Evolutionary conservation across 1,284 basidiomycete genomes (phyloP).

Genomic region (Exsudoporus floridanus): DNA sequence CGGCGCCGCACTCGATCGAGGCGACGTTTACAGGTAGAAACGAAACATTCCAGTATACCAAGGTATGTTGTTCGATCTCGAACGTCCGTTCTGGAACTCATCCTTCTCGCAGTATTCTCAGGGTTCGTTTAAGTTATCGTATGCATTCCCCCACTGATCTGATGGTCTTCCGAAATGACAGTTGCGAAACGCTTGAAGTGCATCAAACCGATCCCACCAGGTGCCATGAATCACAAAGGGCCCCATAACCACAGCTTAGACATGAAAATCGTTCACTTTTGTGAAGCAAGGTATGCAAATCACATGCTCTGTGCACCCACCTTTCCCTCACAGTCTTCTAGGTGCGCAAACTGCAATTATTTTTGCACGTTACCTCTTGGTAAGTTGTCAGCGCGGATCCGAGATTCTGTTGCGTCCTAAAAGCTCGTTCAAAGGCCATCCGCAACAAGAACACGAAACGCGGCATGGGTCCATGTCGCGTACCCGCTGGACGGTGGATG

Average conservation of each 20-base stretch:
- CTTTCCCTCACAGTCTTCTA: constrained; percentile 18
- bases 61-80: constrained; percentile 31
- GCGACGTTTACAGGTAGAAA: constrained; percentile 52
- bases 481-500: constrained; percentile 56
- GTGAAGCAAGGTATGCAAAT: constrained; percentile 43
- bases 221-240: constrained; percentile 43
- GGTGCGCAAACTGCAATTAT: constrained; percentile 57
- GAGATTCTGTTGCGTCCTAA: background rate
- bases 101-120: constrained; percentile 24
- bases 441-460: constrained; percentile 61
- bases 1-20: constrained; percentile 54
- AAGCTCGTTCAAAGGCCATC: constrained; percentile 45
- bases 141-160: background rate
- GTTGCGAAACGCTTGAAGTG: constrained; percentile 52
- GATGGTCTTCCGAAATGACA: constrained; percentile 16
- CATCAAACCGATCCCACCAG: constrained; percentile 45
- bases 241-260: constrained; percentile 49
- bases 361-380: constrained; percentile 58
- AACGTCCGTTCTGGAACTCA: background rate
- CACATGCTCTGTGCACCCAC: background rate
- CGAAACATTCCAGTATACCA: constrained; percentile 50
- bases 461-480: constrained; percentile 63
- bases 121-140: constrained; percentile 16
- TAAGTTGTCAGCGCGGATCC: constrained; percentile 21
- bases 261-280: constrained; percentile 46